Evolutionary conservation across 495 filamentous ascomycete species (phyloP).

Genomic region (Podospora anserina): DNA sequence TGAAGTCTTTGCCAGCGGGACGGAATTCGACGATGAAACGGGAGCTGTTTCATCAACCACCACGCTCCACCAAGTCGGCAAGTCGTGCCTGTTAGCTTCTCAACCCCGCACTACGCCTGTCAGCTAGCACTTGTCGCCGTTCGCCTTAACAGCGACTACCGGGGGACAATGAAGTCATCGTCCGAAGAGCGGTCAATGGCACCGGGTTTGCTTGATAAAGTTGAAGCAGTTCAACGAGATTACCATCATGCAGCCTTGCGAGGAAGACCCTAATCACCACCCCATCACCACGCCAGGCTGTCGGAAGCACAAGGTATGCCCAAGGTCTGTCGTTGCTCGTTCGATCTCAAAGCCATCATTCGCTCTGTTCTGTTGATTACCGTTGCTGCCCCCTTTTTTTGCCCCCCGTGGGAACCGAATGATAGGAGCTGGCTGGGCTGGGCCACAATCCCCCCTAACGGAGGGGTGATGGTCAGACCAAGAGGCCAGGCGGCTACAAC

Average conservation of each 20-base stretch:
- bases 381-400: background rate
- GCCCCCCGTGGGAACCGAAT: too few relatives aligned
- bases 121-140: background rate
- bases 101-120: background rate
- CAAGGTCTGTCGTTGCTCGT: background rate
- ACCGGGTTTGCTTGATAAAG: conserved; percentile 4
- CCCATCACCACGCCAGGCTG: background rate
- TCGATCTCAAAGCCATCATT: background rate
- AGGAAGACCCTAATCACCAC: background rate
- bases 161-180: conserved; percentile 12
- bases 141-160: background rate
- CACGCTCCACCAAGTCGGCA: conserved; percentile 12
- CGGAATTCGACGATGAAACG: conserved; percentile 25
- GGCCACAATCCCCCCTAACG: background rate
- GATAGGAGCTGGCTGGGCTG: too few relatives aligned
- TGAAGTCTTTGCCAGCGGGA: conserved; percentile 7
- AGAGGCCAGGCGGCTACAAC: conserved; percentile 3
- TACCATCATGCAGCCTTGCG: background rate
- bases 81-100: conserved; percentile 12
- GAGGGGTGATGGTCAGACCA: background rate
- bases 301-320: too few relatives aligned
- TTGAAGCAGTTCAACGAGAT: background rate
- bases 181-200: conserved; percentile 13
- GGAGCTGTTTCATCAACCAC: conserved; percentile 28
- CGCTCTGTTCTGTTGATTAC: background rate